Conservation (phyloP, 2,329 filamentous ascomycete species). For the Hirsutella thompsonii region DNA sequence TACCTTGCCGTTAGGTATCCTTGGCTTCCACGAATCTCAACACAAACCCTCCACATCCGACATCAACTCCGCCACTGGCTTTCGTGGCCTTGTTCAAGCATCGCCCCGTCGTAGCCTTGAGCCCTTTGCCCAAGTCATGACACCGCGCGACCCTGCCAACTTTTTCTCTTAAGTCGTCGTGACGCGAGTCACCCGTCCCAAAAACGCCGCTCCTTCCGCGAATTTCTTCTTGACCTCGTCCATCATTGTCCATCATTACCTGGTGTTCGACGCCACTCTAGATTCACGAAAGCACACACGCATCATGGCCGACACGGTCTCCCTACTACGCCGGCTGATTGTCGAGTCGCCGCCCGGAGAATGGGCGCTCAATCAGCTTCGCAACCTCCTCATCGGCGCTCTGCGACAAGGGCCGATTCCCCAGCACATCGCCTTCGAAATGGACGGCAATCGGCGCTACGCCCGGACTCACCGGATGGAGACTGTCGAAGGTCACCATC, state of each 20-base stretch:
- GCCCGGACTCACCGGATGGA: constrained; percentile 85
- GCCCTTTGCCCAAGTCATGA: neutral
- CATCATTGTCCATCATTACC: neutral
- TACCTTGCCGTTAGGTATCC: neutral
- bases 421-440: constrained; percentile 95
- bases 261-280: neutral
- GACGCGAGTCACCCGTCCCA: neutral
- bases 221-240: neutral
- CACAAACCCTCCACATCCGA: neutral
- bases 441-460: constrained; percentile 96
- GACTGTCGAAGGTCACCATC: constrained; percentile 88
- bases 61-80: constrained; percentile 10
- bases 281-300: neutral
- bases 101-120: constrained; percentile 2
- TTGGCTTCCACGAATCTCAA: neutral
- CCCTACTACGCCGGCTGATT: constrained; percentile 52
- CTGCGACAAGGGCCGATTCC: constrained; percentile 85
- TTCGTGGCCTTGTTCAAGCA: constrained; percentile 9
- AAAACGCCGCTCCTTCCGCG: neutral
- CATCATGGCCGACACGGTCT: constrained; percentile 40
- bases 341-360: constrained; percentile 81
- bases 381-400: constrained; percentile 78
- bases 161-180: neutral
- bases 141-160: constrained; percentile 1
- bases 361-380: constrained; percentile 68